Conservation (phyloP, 2,329 filamentous ascomycete species). For the Colletotrichum scovillei region DNA sequence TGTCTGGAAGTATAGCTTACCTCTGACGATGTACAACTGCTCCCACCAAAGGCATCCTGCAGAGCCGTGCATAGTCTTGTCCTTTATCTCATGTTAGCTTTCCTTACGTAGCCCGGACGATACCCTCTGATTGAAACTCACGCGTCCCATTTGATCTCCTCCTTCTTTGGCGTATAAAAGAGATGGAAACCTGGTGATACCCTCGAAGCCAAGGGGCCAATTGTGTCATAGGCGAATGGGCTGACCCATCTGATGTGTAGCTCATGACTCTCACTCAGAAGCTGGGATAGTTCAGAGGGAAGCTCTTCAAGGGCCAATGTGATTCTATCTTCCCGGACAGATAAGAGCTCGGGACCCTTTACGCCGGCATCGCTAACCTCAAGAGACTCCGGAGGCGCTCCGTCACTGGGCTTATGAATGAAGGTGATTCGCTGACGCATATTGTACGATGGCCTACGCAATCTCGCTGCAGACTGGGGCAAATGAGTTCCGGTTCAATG, state of each 20-base stretch:
- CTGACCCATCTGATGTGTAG: slow-evolving; percentile 86
- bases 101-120: neutral
- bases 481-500: neutral
- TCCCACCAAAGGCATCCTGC: slow-evolving; percentile 65
- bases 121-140: slow-evolving; percentile 33
- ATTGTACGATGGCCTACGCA: neutral
- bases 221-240: slow-evolving; percentile 63
- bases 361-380: slow-evolving; percentile 67
- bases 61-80: slow-evolving; percentile 68
- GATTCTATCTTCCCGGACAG: slow-evolving; percentile 81
- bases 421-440: slow-evolving; percentile 89
- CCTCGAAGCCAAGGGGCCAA: slow-evolving; percentile 79
- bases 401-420: slow-evolving; percentile 72
- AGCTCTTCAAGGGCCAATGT: slow-evolving; percentile 81
- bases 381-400: slow-evolving; percentile 73
- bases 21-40: slow-evolving; percentile 61
- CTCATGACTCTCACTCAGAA: slow-evolving; percentile 74
- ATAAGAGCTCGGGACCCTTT: slow-evolving; percentile 66
- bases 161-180: slow-evolving; percentile 73
- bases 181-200: slow-evolving; percentile 85
- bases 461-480: neutral
- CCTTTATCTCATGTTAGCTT: slow-evolving; percentile 43
- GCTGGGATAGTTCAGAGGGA: slow-evolving; percentile 70
- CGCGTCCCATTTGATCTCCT: slow-evolving; percentile 41
- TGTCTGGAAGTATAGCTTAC: neutral